Evolutionary conservation across 768 basidiomycete species (phyloP).

Genomic region (Exsudoporus frostii): DNA sequence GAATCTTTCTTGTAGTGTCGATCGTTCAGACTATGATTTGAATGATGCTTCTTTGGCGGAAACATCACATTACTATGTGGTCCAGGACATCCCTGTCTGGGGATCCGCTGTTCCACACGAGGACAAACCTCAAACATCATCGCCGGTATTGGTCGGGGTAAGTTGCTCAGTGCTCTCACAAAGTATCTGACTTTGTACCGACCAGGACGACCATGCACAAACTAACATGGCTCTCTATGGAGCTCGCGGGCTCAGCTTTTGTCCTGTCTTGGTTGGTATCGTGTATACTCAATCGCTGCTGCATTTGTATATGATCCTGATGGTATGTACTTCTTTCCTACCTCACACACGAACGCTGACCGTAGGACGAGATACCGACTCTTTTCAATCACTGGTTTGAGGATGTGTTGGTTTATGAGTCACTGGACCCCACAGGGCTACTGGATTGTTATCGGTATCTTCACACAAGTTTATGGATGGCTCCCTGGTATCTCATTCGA

Average conservation of each 20-base stretch:
- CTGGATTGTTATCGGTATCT: neutral
- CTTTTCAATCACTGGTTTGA: constrained; percentile 21
- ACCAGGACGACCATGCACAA: constrained; percentile 1
- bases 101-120: neutral
- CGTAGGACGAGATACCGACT: constrained; percentile 16
- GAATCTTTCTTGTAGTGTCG: constrained; percentile 5
- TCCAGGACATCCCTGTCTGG: constrained; percentile 1
- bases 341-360: neutral
- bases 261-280: constrained; percentile 14
- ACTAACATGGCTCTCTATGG: constrained; percentile 1
- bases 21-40: neutral
- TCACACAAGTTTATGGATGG: constrained; percentile 3
- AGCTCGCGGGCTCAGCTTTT: constrained; percentile 19
- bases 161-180: neutral
- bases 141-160: neutral
- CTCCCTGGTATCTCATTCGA: constrained; percentile 5
- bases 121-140: neutral
- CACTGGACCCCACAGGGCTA: neutral
- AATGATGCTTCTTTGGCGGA: neutral
- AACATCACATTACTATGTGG: neutral
- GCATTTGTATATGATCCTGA: constrained; percentile 23
- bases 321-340: constrained; percentile 7
- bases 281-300: constrained; percentile 14
- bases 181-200: neutral
- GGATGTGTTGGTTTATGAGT: constrained; percentile 12